These are phyloP conservation scores for Malassezia psittaci DNA, from an alignment of 1,284 basidiomycete genomes.

Conservation along the genomic window DNA sequence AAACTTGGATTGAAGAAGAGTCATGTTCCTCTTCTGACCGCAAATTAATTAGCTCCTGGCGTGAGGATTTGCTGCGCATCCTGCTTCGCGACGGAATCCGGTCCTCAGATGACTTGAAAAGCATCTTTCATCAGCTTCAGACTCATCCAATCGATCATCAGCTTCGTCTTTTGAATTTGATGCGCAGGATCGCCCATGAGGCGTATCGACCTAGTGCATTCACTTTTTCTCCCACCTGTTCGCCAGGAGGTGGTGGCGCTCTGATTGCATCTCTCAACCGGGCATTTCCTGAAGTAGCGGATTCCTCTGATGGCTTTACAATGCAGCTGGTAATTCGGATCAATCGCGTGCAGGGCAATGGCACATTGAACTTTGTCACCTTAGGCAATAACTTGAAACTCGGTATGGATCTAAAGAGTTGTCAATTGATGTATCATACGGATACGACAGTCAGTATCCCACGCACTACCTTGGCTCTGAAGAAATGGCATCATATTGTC, in stretches of 20 bases:
- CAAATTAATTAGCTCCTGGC: neutral
- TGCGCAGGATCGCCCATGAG: slow-evolving; percentile 21
- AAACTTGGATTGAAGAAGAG: neutral
- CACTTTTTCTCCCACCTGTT: slow-evolving; percentile 20
- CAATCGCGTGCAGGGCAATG: neutral
- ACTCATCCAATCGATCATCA: neutral
- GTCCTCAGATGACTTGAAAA: slow-evolving; percentile 19
- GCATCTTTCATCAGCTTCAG: slow-evolving; percentile 17
- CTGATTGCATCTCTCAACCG: slow-evolving; percentile 18
- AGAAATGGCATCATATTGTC: slow-evolving; percentile 24
- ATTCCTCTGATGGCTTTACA: slow-evolving; percentile 24
- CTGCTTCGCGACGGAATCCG: slow-evolving; percentile 19
- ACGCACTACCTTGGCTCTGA: slow-evolving; percentile 11
- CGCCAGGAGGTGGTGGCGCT: neutral
- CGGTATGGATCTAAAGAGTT: slow-evolving; percentile 22
- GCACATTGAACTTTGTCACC: slow-evolving; percentile 28
- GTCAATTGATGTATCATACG: slow-evolving; percentile 24
- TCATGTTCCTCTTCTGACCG: neutral
- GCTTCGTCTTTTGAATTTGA: slow-evolving; percentile 19
- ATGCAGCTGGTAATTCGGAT: slow-evolving; percentile 14
- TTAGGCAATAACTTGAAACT: slow-evolving; percentile 29
- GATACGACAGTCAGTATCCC: slow-evolving; percentile 8
- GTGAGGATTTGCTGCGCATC: neutral
- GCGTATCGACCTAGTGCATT: slow-evolving; percentile 24
- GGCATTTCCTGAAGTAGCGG: slow-evolving; percentile 25